A percentile compares a stretch with the other conserved stretches of the same genome.
phyloP scores from a whole-genome alignment of 2,329 filamentous ascomycete species.

The Nothophaeocryptopus gaeumannii region DNA sequence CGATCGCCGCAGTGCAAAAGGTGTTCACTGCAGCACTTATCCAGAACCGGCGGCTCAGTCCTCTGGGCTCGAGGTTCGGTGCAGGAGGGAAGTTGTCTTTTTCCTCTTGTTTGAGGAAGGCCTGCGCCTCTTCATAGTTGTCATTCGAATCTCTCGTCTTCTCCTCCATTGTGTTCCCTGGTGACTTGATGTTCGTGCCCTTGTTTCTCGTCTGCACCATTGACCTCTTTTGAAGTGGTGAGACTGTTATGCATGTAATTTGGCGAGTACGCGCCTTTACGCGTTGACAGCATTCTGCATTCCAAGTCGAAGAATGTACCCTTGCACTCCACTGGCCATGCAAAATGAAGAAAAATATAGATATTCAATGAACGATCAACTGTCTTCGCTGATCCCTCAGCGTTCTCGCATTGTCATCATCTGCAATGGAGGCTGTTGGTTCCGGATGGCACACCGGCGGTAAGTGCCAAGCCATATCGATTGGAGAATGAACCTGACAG shows the following conservation, averaged over 20 bases:
- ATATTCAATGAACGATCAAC: too few relatives aligned
- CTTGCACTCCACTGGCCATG: constrained; percentile 2
- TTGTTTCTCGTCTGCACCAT: background rate
- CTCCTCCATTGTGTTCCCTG: constrained; percentile 7
- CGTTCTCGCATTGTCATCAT: background rate
- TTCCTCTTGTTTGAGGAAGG: constrained; percentile 21
- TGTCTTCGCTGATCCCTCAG: too few relatives aligned
- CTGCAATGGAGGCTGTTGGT: constrained; percentile 15
- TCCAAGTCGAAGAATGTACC: constrained; percentile 16
- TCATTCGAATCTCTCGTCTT: constrained; percentile 16
- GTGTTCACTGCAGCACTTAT: constrained; percentile 24
- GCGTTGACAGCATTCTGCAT: constrained; percentile 15
- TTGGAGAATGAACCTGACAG: background rate
- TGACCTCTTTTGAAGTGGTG: background rate
- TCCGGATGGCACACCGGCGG: constrained; percentile 20
- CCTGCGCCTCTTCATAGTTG: constrained; percentile 16
- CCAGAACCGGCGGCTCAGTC: constrained; percentile 21
- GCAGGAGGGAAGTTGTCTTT: constrained; percentile 1
- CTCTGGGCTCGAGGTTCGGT: background rate
- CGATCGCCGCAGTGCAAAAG: constrained; percentile 23
- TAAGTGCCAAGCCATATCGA: constrained; percentile 4
- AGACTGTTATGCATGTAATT: constrained; percentile 3
- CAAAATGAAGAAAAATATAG: constrained; percentile 1
- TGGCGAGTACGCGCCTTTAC: constrained; percentile 5
- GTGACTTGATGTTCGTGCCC: background rate